These are phyloP conservation scores for Heterobasidion parviporum DNA, from an alignment of 1,284 basidiomycete genomes.

Conservation along the genomic window DNA sequence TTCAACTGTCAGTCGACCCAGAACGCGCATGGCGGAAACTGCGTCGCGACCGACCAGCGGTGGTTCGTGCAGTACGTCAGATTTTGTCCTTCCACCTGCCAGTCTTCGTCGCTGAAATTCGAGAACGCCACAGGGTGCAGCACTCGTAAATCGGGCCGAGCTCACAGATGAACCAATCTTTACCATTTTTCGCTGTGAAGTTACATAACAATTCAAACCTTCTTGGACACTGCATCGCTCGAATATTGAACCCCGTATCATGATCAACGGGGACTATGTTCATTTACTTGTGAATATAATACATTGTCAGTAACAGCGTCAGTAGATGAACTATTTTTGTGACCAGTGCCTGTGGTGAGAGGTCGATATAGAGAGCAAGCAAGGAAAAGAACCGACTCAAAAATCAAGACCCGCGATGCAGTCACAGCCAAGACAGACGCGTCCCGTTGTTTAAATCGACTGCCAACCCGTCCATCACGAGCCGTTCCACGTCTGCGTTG, in stretches of 20 bases:
- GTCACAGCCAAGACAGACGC: not conserved
- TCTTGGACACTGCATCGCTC: too few relatives aligned
- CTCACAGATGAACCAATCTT: too few relatives aligned
- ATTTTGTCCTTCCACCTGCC: not conserved
- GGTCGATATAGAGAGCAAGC: too few relatives aligned
- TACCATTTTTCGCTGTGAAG: too few relatives aligned
- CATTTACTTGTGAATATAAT: too few relatives aligned
- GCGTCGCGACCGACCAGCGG: constrained; percentile 32
- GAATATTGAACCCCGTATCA: too few relatives aligned
- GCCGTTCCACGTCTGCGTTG: not conserved
- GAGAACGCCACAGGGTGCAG: not conserved
- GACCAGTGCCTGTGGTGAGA: too few relatives aligned
- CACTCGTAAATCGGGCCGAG: not conserved
- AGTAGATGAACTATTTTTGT: too few relatives aligned
- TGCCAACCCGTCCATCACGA: not conserved
- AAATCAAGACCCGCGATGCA: not conserved
- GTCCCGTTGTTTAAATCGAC: not conserved
- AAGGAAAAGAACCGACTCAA: not conserved
- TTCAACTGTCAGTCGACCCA: constrained; percentile 36
- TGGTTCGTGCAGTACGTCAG: constrained; percentile 36
- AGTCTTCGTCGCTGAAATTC: not conserved
- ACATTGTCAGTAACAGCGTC: too few relatives aligned
- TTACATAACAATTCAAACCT: not conserved
- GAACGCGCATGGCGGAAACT: constrained; percentile 41
- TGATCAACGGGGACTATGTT: too few relatives aligned